Evolutionary conservation across 495 filamentous ascomycete genomes (phyloP), one percentile per base, ranked within the genome.

Genomic region (Margaritispora aquatica): DNA sequence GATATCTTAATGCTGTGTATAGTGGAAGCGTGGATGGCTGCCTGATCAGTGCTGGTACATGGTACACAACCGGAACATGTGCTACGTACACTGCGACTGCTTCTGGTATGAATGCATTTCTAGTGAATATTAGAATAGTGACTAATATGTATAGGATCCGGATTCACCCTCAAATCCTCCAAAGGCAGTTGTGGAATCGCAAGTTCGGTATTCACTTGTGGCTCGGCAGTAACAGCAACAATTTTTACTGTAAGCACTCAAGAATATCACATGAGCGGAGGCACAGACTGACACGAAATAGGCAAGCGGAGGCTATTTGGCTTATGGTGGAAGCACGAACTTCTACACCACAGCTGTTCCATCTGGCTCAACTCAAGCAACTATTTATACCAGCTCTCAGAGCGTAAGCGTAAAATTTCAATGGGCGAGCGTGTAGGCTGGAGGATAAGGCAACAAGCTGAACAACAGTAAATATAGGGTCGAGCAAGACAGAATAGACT

Each of bases 61-160:
- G 88, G 88, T 91, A 84, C 65, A 74, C 75, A 0, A 77, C 75
- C 15, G 87, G 88, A 0, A 87, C 86, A 1, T 89, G 87, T 66
- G 88, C 88, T 4, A 86, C 82, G 8, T 89, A 84, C 71, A 83
- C 77, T 2, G 77, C 81, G 1, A 73, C 79, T 34, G 60, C 70
- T 0, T 74, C 79, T 44, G 79, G 78, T 79, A 57, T 22, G 26
- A 24, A 17, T 22, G 34, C 10, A 1, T 19, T 24, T 3, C 2
- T 8, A 55, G 10, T n/a, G 13, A 27, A 57, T n/a, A 55, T 61
- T 38, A 58, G 10, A 69, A 62, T 17, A n/a, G n/a, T n/a, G n/a
- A n/a, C 22, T 49, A 20, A 17, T 23, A 24, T 8, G 1, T 17
- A 26, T 55, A 73, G 83, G 76, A 21, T 71, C 74, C 26, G 76